Conservation (phyloP, 1,284 basidiomycete genomes). For the Athelia sp. region DNA sequence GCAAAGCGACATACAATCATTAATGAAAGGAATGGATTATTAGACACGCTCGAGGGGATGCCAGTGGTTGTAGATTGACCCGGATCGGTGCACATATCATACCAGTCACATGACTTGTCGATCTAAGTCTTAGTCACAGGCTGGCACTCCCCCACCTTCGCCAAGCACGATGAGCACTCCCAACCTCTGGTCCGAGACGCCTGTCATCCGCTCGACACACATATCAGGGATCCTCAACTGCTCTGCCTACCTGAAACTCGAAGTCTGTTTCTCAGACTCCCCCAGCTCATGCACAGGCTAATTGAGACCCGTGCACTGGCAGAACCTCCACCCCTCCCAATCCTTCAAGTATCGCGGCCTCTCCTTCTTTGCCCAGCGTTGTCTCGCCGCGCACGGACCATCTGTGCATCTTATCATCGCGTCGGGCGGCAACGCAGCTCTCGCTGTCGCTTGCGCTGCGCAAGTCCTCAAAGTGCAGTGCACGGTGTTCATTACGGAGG, state of each 20-base stretch:
- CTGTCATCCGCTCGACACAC: constrained; percentile 50
- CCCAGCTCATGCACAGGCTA: background rate
- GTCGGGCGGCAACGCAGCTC: constrained; percentile 70
- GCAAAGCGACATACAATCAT: constrained; percentile 66
- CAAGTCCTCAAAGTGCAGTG: constrained; percentile 49
- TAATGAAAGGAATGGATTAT: too few relatives aligned
- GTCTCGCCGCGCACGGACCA: constrained; percentile 43
- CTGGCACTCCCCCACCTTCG: too few relatives aligned
- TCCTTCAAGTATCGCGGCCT: constrained; percentile 77
- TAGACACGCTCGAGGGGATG: too few relatives aligned
- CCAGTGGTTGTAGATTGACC: too few relatives aligned
- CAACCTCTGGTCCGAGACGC: constrained; percentile 54
- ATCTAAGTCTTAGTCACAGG: too few relatives aligned
- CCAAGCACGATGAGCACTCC: background rate
- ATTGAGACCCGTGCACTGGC: constrained; percentile 1
- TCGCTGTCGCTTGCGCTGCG: constrained; percentile 63
- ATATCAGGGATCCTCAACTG: constrained; percentile 49
- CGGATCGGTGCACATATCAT: too few relatives aligned
- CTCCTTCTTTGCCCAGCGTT: constrained; percentile 52
- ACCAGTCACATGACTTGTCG: too few relatives aligned
- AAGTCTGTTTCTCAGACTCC: constrained; percentile 37
- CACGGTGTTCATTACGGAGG: constrained; percentile 61
- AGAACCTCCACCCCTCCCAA: constrained; percentile 68
- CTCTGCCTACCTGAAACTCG: constrained; percentile 61
- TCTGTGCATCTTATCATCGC: constrained; percentile 59